These are phyloP conservation scores for Starmerella gropengiesseri DNA, from an alignment of 805 yeast species.

Conservation along the genomic window DNA sequence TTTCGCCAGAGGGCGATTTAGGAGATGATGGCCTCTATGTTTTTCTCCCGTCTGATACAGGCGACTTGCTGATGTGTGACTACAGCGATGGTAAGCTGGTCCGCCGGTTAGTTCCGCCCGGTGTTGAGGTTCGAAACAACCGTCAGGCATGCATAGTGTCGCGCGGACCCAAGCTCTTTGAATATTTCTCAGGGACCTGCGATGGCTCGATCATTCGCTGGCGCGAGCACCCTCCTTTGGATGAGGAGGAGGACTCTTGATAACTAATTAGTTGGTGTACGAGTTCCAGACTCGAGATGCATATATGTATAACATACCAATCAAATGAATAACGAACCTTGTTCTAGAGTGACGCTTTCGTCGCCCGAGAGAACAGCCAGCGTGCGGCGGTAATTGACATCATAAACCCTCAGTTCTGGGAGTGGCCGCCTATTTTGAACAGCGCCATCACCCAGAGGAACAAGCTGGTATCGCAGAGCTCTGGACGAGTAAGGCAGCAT, in stretches of 20 bases:
- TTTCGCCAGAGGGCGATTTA: conserved; percentile 44
- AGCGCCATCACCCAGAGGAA: conserved; percentile 25
- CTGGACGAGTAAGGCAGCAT: conserved; percentile 53
- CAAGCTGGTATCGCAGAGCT: conserved; percentile 24
- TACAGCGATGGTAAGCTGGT: conserved; percentile 53
- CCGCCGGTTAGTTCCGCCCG: conserved; percentile 37
- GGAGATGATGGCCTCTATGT: conserved; percentile 31
- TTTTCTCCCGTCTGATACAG: conserved; percentile 65
- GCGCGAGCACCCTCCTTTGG: conserved; percentile 25
- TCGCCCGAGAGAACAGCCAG: conserved; percentile 40
- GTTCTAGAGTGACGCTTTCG: conserved; percentile 11
- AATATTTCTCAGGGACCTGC: conserved; percentile 49
- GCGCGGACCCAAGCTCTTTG: conserved; percentile 36
- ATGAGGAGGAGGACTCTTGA: neutral
- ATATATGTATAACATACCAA: neutral
- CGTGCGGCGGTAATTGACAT: conserved; percentile 54
- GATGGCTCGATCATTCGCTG: conserved; percentile 58
- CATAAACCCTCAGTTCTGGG: conserved; percentile 58
- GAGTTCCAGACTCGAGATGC: too few species aligned
- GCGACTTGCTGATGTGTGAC: conserved; percentile 53
- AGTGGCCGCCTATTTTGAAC: conserved; percentile 29
- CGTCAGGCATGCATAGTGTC: conserved; percentile 42
- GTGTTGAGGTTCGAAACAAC: conserved; percentile 28
- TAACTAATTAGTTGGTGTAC: neutral
- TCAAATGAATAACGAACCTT: conserved; percentile 18